A percentile compares a stretch with the other conserved stretches of the same genome.
Conservation (phyloP, 2,329 filamentous ascomycete species). For the Golovinomyces cichoracearum region DNA sequence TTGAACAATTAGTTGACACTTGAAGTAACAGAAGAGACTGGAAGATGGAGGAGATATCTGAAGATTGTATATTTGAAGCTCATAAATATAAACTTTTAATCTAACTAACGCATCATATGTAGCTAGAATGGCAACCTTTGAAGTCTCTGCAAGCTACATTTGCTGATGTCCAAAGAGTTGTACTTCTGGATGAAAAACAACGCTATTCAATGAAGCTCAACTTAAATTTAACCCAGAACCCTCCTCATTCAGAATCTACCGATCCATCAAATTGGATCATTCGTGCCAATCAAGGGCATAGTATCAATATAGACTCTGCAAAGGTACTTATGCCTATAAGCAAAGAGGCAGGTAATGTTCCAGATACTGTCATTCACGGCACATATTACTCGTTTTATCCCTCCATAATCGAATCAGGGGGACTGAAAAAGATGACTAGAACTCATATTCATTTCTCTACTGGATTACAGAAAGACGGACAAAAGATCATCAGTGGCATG, state of each 20-base stretch:
- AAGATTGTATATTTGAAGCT: background rate
- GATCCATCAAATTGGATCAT: slow-evolving; percentile 53
- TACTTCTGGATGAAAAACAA: slow-evolving; percentile 63
- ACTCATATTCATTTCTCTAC: slow-evolving; percentile 72
- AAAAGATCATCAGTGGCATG: slow-evolving; percentile 51
- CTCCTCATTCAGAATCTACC: slow-evolving; percentile 11
- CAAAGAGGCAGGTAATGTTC: slow-evolving; percentile 29
- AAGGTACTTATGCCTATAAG: slow-evolving; percentile 44
- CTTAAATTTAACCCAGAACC: slow-evolving; percentile 7
- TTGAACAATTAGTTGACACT: background rate
- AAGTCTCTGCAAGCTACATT: slow-evolving; percentile 48
- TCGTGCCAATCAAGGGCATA: slow-evolving; percentile 87
- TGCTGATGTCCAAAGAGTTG: slow-evolving; percentile 42
- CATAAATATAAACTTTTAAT: background rate
- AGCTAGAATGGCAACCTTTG: slow-evolving; percentile 21
- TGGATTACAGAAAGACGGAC: slow-evolving; percentile 28
- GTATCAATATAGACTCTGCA: slow-evolving; percentile 47
- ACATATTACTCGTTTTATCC: slow-evolving; percentile 66
- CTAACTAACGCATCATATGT: background rate
- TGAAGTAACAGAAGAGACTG: too few species aligned
- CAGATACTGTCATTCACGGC: slow-evolving; percentile 52
- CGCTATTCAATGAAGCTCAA: slow-evolving; percentile 54
- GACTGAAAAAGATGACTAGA: slow-evolving; percentile 53
- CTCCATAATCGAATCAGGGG: slow-evolving; percentile 47
- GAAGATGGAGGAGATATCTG: background rate